phyloP scores from a whole-genome alignment of 805 yeast genomes.

The Millerozyma acaciae region DNA sequence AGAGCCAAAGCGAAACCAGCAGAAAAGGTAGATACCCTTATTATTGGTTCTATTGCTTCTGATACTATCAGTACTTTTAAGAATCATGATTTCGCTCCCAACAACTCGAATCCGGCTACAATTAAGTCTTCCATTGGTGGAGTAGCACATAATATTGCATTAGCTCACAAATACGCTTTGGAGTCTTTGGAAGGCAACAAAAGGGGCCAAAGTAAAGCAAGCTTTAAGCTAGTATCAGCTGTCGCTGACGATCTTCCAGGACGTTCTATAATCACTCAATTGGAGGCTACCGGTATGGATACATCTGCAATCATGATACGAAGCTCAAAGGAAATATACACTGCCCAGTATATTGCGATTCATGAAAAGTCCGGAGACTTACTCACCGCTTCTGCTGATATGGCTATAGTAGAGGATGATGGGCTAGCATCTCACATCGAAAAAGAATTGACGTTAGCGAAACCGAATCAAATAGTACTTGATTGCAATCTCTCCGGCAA shows the following conservation, averaged over 20 bases:
- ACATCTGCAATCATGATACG: constrained; percentile 37
- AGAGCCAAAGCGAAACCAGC: not conserved
- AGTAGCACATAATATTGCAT: constrained; percentile 74
- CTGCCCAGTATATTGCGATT: constrained; percentile 73
- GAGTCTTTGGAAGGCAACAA: constrained; percentile 5
- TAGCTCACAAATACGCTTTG: constrained; percentile 47
- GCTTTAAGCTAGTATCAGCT: constrained; percentile 48
- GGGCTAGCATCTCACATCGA: constrained; percentile 41
- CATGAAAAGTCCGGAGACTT: constrained; percentile 62
- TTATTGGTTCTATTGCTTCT: constrained; percentile 74
- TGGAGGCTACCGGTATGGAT: constrained; percentile 26
- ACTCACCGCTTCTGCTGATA: constrained; percentile 77
- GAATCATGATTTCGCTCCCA: constrained; percentile 16
- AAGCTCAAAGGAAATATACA: constrained; percentile 17
- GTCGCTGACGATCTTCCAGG: constrained; percentile 63
- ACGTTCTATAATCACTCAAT: constrained; percentile 25
- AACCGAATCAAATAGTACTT: constrained; percentile 51
- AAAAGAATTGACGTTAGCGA: constrained; percentile 32
- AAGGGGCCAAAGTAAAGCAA: constrained; percentile 6
- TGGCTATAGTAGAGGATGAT: constrained; percentile 59
- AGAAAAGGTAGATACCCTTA: constrained; percentile 30
- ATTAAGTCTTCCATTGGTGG: constrained; percentile 67
- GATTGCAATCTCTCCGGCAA: constrained; percentile 64
- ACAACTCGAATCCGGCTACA: constrained; percentile 74
- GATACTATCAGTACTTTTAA: constrained; percentile 60